Evolutionary conservation across 805 yeast genomes (phyloP), one percentile per base, ranked within the genome.

Genomic region (Yarrowia porcina): DNA sequence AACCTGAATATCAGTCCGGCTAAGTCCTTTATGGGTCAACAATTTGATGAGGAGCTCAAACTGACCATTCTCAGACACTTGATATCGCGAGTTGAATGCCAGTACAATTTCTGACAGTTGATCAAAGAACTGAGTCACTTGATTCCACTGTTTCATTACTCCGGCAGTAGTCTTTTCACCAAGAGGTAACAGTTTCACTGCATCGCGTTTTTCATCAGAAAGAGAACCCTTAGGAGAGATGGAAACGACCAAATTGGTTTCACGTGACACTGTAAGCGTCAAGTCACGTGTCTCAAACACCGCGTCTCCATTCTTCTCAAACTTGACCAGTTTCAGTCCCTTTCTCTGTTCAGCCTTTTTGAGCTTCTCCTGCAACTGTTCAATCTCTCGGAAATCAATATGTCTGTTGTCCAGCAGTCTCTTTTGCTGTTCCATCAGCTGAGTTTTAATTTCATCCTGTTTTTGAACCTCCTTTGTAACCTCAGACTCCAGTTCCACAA

Each of bases 371-470:
- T 52, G 59, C 5, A 52, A 44, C 44, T 36, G 36, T 9, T 52
- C 59, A 36, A 52, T 52, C 18, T 52, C 59, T 1, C 15, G 9
- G 39, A 52, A 35, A 17, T 52, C 59, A 25, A 52, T 52, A 9
- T 35, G 59, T 6, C 44, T 10, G 28, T 52, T 52, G 17, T 33
- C 59, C 18, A 35, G 25, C 12, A 52, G 23, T 2, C 42, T 21
- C 18, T 52, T 52, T 18, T 52, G 59, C 13, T 33, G 33, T n/a
- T 35, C 59, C 42, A 36, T 6, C 18, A 52, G 27, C 33, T 52
- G 21, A 3, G 42, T 36, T 9, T 25, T 35, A 18, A 52, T n/a
- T 12, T 32, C 32, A 23, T 36, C 44, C 8, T 52, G 59, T 13
- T 35, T 33, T 2, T 36, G 42, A 13, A 17, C 17, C 38, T 52